Conservation (phyloP, 2,329 filamentous ascomycete species). For the Daldinia sp. region DNA sequence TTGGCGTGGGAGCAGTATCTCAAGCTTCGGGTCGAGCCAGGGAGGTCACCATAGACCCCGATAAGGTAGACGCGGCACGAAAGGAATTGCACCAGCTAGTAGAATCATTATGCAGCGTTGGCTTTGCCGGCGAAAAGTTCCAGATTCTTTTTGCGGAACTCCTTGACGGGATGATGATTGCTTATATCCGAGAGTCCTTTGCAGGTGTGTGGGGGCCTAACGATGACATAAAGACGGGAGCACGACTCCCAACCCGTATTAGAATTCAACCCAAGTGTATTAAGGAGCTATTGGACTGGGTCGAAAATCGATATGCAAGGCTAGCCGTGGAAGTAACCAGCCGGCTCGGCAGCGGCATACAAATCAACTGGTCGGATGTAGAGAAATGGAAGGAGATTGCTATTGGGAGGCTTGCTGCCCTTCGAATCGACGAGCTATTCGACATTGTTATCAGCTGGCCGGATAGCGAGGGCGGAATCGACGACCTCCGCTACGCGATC, state of each 20-base stretch:
- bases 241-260: constrained; percentile 45
- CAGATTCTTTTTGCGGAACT: constrained; percentile 79
- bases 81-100: constrained; percentile 68
- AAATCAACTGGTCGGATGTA: constrained; percentile 67
- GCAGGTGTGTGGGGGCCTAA: constrained; percentile 69
- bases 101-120: constrained; percentile 71
- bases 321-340: constrained; percentile 72
- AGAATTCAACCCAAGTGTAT: constrained; percentile 66
- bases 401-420: constrained; percentile 73
- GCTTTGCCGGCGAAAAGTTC: constrained; percentile 75
- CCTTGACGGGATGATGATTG: constrained; percentile 74
- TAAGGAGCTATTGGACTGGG: constrained; percentile 72
- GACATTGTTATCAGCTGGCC: constrained; percentile 85
- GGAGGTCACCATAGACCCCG: constrained; percentile 43
- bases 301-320: constrained; percentile 74
- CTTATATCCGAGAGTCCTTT: constrained; percentile 72
- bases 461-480: constrained; percentile 75
- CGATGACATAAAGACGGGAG: constrained; percentile 44
- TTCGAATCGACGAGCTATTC: constrained; percentile 79
- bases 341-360: constrained; percentile 57
- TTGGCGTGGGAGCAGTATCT: constrained; percentile 53
- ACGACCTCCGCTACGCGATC: constrained; percentile 78
- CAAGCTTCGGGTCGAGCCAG: constrained; percentile 23
- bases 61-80: constrained; percentile 56
- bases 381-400: constrained; percentile 79